Percentiles rank a stretch among this genome's conserved stretches.
phyloP scores from a whole-genome alignment of 2,329 filamentous ascomycete species.

The Cordyceps javanica region DNA sequence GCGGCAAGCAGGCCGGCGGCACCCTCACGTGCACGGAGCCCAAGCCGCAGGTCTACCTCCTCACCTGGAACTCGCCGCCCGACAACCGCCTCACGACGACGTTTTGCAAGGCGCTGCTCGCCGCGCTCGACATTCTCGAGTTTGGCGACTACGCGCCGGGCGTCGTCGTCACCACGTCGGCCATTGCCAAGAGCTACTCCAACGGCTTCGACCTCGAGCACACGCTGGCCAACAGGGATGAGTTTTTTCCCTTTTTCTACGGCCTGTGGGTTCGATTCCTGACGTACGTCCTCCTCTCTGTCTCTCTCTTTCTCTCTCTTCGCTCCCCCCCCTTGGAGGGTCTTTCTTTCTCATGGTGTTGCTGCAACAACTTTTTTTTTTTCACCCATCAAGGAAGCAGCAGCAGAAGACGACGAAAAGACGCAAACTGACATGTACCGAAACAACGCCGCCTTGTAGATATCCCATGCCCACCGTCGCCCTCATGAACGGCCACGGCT shows the following conservation, averaged over 20 bases:
- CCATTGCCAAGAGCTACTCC: slow-evolving; percentile 72
- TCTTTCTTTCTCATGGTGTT: too few relatives aligned
- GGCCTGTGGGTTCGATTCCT: slow-evolving; percentile 56
- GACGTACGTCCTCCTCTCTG: slow-evolving; percentile 22
- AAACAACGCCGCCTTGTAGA: slow-evolving; percentile 14
- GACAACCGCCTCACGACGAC: slow-evolving; percentile 70
- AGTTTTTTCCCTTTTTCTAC: slow-evolving; percentile 60
- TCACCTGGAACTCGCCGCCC: slow-evolving; percentile 63
- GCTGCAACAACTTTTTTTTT: too few relatives aligned
- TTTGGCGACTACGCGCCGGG: slow-evolving; percentile 56
- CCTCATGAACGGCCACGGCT: slow-evolving; percentile 74
- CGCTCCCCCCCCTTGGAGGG: too few relatives aligned
- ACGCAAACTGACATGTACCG: background rate
- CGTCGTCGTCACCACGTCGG: slow-evolving; percentile 70
- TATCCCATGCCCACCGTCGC: slow-evolving; percentile 79
- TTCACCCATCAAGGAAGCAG: background rate
- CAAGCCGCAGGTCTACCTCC: slow-evolving; percentile 57
- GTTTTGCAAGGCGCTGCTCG: slow-evolving; percentile 61
- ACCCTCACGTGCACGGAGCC: slow-evolving; percentile 58
- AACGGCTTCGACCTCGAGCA: slow-evolving; percentile 76
- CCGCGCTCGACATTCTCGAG: slow-evolving; percentile 71
- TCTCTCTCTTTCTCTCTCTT: slow-evolving; percentile 5
- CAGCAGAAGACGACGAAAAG: background rate
- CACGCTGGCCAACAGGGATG: slow-evolving; percentile 46
- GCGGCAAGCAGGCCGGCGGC: slow-evolving; percentile 44